Evolutionary conservation across 176 grass and related monocot species (phyloP).

Genomic region (Oryza punctata): DNA sequence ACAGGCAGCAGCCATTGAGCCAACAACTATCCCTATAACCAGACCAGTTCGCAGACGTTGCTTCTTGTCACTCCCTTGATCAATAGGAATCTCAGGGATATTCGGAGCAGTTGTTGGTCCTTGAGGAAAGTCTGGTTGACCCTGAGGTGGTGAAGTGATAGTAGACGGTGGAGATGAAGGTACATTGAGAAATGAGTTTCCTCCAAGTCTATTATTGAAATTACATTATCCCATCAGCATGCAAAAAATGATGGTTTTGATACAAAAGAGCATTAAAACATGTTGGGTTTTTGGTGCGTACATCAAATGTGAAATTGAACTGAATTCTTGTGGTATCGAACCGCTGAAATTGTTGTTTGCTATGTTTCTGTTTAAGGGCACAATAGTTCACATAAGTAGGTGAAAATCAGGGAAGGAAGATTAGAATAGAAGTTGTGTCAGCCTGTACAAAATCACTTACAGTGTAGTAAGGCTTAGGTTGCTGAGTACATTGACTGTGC

Average conservation of each 20-base stretch:
- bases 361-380: slow-evolving; percentile 70
- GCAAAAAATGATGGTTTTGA: slow-evolving; percentile 16
- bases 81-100: slow-evolving; percentile 36
- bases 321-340: slow-evolving; percentile 73
- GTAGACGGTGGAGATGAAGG: slow-evolving; percentile 61
- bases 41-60: slow-evolving; percentile 57
- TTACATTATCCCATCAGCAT: slow-evolving; percentile 39
- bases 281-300: slow-evolving; percentile 41
- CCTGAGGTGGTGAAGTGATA: slow-evolving; percentile 42
- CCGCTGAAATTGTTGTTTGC: slow-evolving; percentile 91
- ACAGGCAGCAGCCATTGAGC: slow-evolving; percentile 62
- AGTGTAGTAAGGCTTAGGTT: slow-evolving; percentile 75
- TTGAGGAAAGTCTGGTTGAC: slow-evolving; percentile 35
- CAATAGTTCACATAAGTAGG: not conserved
- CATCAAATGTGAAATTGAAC: slow-evolving; percentile 81
- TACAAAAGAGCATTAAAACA: slow-evolving; percentile 9
- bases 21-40: slow-evolving; percentile 63
- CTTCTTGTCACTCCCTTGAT: slow-evolving; percentile 54
- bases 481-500: slow-evolving; percentile 70
- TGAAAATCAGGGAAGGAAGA: not conserved
- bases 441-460: slow-evolving; percentile 54
- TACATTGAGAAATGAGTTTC: slow-evolving; percentile 77
- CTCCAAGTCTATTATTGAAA: slow-evolving; percentile 69
- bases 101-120: slow-evolving; percentile 42
- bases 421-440: not conserved